A percentile compares a stretch with the other conserved stretches of the same genome.
Conservation (phyloP, 1,284 basidiomycete genomes). For the Melampsora abietis-canadensis region DNA sequence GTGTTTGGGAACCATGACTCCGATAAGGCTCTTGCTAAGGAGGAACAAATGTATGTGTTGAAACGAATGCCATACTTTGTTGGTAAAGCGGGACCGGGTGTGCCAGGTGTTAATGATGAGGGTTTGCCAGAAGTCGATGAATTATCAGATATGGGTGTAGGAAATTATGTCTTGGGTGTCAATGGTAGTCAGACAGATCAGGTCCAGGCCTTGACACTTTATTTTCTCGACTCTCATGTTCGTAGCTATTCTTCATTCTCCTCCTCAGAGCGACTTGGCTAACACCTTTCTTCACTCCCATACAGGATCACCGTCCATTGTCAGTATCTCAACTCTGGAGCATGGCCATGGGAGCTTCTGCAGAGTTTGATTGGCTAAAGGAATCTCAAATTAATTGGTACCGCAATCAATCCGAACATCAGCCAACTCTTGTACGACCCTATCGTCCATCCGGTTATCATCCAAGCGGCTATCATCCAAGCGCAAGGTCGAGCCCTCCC, state of each 20-base stretch:
- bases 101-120: conserved; percentile 21
- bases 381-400: conserved; percentile 39
- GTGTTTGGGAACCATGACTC: conserved; percentile 52
- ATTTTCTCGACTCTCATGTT: conserved; percentile 50
- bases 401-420: conserved; percentile 5
- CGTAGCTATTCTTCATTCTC: background rate
- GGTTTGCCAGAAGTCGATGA: background rate
- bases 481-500: too few relatives aligned
- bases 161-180: conserved; percentile 32
- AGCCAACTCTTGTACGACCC: conserved; percentile 21
- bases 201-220: conserved; percentile 42
- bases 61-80: conserved; percentile 49
- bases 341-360: conserved; percentile 14
- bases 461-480: too few relatives aligned
- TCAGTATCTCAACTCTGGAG: conserved; percentile 27
- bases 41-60: conserved; percentile 48
- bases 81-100: conserved; percentile 47
- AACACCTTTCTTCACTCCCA: background rate
- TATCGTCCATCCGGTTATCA: background rate
- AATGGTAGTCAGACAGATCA: conserved; percentile 13
- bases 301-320: conserved; percentile 13
- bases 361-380: conserved; percentile 35
- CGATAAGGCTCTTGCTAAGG: conserved; percentile 48
- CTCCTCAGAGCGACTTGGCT: background rate
- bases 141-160: conserved; percentile 36